phyloP scores from a whole-genome alignment of 2,329 filamentous ascomycete species.

The Tolypocladium pustulatum region DNA sequence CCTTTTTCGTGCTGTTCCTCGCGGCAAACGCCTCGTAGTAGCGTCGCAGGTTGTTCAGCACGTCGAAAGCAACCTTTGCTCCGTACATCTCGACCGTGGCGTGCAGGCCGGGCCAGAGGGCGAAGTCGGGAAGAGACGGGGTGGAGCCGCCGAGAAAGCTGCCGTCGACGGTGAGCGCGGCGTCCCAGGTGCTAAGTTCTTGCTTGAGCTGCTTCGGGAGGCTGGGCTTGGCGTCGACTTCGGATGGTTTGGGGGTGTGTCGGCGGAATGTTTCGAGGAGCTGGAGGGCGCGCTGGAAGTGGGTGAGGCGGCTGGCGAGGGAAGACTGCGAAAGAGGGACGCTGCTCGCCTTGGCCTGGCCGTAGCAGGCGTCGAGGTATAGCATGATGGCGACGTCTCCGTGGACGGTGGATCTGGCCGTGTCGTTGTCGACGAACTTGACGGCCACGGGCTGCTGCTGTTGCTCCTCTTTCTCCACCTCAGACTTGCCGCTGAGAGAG shows the following conservation, averaged over 20 bases:
- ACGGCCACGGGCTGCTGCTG: slow-evolving; percentile 20
- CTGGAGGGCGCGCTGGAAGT: slow-evolving; percentile 28
- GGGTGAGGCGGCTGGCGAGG: slow-evolving; percentile 25
- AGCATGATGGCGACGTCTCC: slow-evolving; percentile 44
- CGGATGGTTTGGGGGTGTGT: background rate
- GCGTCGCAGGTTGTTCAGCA: slow-evolving; percentile 17
- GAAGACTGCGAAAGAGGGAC: slow-evolving; percentile 13
- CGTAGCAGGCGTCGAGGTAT: slow-evolving; percentile 48
- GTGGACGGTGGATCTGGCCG: slow-evolving; percentile 31
- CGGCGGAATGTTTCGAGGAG: slow-evolving; percentile 18
- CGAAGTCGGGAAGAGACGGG: slow-evolving; percentile 41
- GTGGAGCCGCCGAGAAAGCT: slow-evolving; percentile 34
- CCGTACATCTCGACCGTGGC: slow-evolving; percentile 27
- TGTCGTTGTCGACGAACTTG: slow-evolving; percentile 46
- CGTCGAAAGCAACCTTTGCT: slow-evolving; percentile 15
- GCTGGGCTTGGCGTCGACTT: background rate
- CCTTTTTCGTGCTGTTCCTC: slow-evolving; percentile 12
- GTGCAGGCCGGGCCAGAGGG: slow-evolving; percentile 45
- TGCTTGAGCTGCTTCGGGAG: slow-evolving; percentile 12
- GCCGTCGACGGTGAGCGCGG: slow-evolving; percentile 11
- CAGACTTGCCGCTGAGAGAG: background rate
- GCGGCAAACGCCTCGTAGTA: slow-evolving; percentile 25
- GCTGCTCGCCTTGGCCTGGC: slow-evolving; percentile 16
- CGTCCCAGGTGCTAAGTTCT: slow-evolving; percentile 31
- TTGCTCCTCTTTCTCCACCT: background rate